Conservation (phyloP, 257 asterid species). For the Scutellaria barbata region DNA sequence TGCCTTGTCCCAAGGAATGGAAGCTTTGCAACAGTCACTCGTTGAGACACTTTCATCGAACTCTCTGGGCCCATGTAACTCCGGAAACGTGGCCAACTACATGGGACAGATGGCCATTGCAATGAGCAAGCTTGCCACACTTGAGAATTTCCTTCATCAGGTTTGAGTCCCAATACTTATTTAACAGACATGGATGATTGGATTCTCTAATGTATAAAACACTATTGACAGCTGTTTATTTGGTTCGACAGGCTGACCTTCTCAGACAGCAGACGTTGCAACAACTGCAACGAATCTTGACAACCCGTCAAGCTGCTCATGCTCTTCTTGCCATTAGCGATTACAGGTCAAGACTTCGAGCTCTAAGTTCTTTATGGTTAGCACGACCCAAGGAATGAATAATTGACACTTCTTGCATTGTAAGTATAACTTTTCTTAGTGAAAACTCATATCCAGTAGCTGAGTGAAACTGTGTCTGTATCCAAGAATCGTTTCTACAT, state of each 20-base stretch:
- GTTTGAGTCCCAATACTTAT: slow-evolving; percentile 34
- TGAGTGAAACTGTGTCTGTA: slow-evolving; percentile 4
- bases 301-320: slow-evolving; percentile 92
- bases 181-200: not conserved
- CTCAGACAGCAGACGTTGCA: slow-evolving; percentile 85
- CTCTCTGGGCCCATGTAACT: slow-evolving; percentile 49
- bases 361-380: slow-evolving; percentile 79
- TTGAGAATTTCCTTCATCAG: slow-evolving; percentile 80
- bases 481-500: slow-evolving; percentile 5
- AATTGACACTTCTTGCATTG: not conserved
- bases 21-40: slow-evolving; percentile 81
- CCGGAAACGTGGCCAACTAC: slow-evolving; percentile 70
- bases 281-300: slow-evolving; percentile 82
- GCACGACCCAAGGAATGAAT: slow-evolving; percentile 78
- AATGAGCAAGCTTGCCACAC: slow-evolving; percentile 72
- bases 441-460: not conserved
- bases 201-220: too few species aligned
- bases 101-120: slow-evolving; percentile 92
- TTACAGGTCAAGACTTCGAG: slow-evolving; percentile 81
- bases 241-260: slow-evolving; percentile 69
- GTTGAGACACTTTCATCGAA: slow-evolving; percentile 76
- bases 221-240: not conserved
- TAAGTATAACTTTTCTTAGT: slow-evolving; percentile 32
- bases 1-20: slow-evolving; percentile 97
- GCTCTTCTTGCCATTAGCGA: slow-evolving; percentile 87